phyloP scores from a whole-genome alignment of 2,329 filamentous ascomycete genomes.

The Fusarium sp. region DNA sequence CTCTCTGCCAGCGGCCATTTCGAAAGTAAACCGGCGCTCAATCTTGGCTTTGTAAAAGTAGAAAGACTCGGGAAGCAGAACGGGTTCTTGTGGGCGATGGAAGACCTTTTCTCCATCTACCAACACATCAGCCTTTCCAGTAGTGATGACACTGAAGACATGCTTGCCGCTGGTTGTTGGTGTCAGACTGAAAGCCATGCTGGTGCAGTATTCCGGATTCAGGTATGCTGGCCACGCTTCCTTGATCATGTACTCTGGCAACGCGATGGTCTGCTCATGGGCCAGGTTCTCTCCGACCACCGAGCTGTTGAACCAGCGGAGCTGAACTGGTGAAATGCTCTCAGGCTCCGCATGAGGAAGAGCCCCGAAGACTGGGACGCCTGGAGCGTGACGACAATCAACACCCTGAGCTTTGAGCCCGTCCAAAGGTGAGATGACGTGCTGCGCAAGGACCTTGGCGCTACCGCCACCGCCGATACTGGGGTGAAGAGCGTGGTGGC shows the following conservation, averaged over 20 bases:
- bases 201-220: background rate
- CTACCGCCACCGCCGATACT: slow-evolving; percentile 5
- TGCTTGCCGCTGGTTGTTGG: background rate
- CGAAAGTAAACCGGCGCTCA: background rate
- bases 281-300: background rate
- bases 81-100: background rate
- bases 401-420: background rate
- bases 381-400: background rate
- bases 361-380: background rate
- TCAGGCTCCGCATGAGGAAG: background rate
- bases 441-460: slow-evolving; percentile 13
- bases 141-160: background rate
- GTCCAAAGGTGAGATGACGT: background rate
- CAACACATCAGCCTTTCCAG: background rate
- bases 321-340: background rate
- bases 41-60: slow-evolving; percentile 22
- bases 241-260: slow-evolving; percentile 15
- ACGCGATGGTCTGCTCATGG: background rate
- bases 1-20: background rate
- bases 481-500: background rate
- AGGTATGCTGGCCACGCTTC: slow-evolving; percentile 4
- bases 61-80: slow-evolving; percentile 5
- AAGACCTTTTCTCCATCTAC: background rate
- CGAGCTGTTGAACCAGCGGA: background rate
- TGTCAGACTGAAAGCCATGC: background rate